These are phyloP conservation scores for Tuctoria greenei DNA, from an alignment of 176 grass and related monocot species.

Conservation along the genomic window DNA sequence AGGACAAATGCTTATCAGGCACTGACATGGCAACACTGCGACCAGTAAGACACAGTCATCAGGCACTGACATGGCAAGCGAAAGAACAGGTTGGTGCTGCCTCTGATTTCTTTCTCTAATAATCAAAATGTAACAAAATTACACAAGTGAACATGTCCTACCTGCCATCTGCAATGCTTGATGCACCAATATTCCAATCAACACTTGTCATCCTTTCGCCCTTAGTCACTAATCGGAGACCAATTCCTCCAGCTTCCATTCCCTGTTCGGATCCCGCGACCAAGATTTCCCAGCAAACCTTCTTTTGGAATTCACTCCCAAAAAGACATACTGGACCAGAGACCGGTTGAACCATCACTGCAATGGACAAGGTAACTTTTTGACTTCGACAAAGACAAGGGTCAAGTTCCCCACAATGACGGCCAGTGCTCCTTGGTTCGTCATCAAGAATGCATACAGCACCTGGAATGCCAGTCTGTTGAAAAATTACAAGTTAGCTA, in stretches of 20 bases:
- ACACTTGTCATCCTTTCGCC: conserved; percentile 86
- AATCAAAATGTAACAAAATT: conserved; percentile 16
- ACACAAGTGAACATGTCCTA: conserved; percentile 31
- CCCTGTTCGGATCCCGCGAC: conserved; percentile 96
- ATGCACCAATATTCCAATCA: conserved; percentile 93
- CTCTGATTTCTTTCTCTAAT: conserved; percentile 7
- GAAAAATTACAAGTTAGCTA: conserved; percentile 31
- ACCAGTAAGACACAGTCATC: neutral
- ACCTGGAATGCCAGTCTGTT: conserved; percentile 76
- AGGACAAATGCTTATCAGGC: neutral
- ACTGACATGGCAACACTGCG: neutral
- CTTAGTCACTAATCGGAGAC: conserved; percentile 84
- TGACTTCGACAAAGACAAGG: conserved; percentile 61
- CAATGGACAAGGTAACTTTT: conserved; percentile 81
- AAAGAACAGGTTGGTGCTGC: neutral
- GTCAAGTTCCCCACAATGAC: conserved; percentile 86
- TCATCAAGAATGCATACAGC: conserved; percentile 93
- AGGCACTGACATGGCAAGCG: conserved; percentile 1
- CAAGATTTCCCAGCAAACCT: conserved; percentile 95
- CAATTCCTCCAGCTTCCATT: conserved; percentile 97
- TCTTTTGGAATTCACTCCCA: conserved; percentile 94
- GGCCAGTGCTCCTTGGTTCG: conserved; percentile 74
- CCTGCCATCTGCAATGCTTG: conserved; percentile 98
- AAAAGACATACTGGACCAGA: conserved; percentile 96
- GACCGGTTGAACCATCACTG: conserved; percentile 91